Conservation (phyloP, 2,329 filamentous ascomycete species). For the Phaeophleospora eucalypticola region DNA sequence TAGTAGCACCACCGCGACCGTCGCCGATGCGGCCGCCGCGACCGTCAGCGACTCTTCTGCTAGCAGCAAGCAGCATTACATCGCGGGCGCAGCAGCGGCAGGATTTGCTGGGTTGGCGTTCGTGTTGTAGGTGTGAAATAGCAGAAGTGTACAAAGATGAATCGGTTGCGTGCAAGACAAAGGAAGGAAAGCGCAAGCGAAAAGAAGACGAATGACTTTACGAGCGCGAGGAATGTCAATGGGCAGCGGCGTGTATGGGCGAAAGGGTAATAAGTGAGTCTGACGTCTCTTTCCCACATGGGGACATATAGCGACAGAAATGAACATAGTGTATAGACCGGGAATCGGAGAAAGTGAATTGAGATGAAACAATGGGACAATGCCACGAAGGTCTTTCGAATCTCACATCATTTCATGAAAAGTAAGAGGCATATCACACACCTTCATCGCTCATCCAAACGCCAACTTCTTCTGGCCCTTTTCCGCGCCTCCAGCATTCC, state of each 20-base stretch:
- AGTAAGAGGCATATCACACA: too few species aligned
- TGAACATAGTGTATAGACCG: too few species aligned
- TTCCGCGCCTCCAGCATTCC: slow-evolving; percentile 28
- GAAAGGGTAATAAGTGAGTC: too few species aligned
- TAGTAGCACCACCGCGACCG: slow-evolving; percentile 6
- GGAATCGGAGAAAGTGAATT: background rate
- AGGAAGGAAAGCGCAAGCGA: background rate
- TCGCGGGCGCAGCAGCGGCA: slow-evolving; percentile 1
- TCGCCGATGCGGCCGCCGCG: background rate
- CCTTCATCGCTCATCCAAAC: slow-evolving; percentile 38
- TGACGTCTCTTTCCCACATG: too few species aligned
- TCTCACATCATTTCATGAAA: background rate
- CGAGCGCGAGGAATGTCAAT: too few species aligned
- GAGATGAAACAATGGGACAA: background rate
- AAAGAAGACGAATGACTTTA: background rate
- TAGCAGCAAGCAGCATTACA: slow-evolving; percentile 1
- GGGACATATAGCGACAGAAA: too few species aligned
- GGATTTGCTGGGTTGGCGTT: slow-evolving; percentile 8
- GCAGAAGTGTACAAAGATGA: background rate
- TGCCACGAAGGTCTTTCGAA: too few species aligned
- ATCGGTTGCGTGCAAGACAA: background rate
- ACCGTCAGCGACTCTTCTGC: background rate
- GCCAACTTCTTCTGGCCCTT: slow-evolving; percentile 45
- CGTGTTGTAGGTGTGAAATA: background rate
- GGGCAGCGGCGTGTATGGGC: too few species aligned